phyloP scores from a whole-genome alignment of 805 yeast species.

The Wickerhamiella cacticola region DNA sequence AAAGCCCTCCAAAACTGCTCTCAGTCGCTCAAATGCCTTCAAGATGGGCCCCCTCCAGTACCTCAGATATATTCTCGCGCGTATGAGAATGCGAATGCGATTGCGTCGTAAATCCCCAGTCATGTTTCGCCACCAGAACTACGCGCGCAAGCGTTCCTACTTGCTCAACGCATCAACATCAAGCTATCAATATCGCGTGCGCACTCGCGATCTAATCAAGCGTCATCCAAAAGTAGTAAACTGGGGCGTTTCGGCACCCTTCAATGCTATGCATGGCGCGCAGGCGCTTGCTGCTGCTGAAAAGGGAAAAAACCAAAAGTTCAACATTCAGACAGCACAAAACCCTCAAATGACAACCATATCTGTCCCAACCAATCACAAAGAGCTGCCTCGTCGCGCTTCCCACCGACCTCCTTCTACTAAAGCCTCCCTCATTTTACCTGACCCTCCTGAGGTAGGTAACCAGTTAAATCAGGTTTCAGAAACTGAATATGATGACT shows the following conservation, averaged over 20 bases:
- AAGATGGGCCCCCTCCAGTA: conserved; percentile 12
- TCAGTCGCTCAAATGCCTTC: conserved; percentile 16
- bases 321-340: conserved; percentile 1
- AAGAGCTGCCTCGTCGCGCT: conserved; percentile 3
- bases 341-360: neutral
- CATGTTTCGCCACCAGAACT: conserved; percentile 13
- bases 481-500: conserved; percentile 4
- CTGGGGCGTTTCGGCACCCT: neutral
- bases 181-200: conserved; percentile 14
- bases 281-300: conserved; percentile 5
- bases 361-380: neutral
- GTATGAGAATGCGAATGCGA: conserved; percentile 8
- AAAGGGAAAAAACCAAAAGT: conserved; percentile 5
- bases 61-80: neutral
- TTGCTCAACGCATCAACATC: conserved; percentile 21
- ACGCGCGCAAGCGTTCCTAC: conserved; percentile 19
- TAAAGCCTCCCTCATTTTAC: conserved; percentile 5
- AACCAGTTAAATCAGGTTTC: neutral
- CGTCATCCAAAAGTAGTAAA: neutral
- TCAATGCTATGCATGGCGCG: conserved; percentile 1
- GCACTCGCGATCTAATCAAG: conserved; percentile 15
- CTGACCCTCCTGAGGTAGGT: conserved; percentile 9
- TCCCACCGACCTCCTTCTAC: neutral
- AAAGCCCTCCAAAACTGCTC: neutral
- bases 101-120: conserved; percentile 3